Percentiles rank a stretch among this genome's conserved stretches.
phyloP scores from a whole-genome alignment of 176 grass and related monocot genomes.

The Metroxylon sagu region DNA sequence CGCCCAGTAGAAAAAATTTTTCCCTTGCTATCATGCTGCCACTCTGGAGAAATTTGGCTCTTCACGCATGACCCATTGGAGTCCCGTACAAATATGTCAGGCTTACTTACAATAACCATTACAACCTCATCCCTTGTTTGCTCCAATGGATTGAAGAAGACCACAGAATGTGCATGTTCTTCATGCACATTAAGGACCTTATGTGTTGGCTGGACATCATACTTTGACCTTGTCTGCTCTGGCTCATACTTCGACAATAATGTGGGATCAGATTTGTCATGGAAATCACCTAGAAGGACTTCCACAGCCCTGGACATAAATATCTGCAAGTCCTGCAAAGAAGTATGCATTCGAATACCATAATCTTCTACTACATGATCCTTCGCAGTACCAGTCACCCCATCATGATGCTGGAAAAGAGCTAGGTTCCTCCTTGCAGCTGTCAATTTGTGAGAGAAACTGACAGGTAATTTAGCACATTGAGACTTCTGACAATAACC shows the following conservation, averaged over 20 bases:
- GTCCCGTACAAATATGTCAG: slow-evolving; percentile 69
- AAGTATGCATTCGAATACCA: slow-evolving; percentile 87
- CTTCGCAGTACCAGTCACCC: slow-evolving; percentile 95
- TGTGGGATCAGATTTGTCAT: slow-evolving; percentile 77
- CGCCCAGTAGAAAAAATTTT: slow-evolving; percentile 36
- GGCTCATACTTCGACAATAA: slow-evolving; percentile 73
- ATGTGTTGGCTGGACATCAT: slow-evolving; percentile 78
- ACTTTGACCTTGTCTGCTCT: slow-evolving; percentile 68
- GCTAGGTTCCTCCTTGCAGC: slow-evolving; percentile 93
- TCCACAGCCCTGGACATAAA: slow-evolving; percentile 83
- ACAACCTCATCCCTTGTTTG: slow-evolving; percentile 95
- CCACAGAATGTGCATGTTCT: slow-evolving; percentile 42
- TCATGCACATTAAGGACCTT: slow-evolving; percentile 44
- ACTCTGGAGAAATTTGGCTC: slow-evolving; percentile 88
- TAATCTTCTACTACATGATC: slow-evolving; percentile 90
- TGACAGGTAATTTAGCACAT: slow-evolving; percentile 62
- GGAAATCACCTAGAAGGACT: slow-evolving; percentile 74
- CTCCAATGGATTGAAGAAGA: slow-evolving; percentile 81
- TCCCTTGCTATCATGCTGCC: slow-evolving; percentile 45
- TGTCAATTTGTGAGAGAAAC: slow-evolving; percentile 87
- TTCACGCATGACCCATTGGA: slow-evolving; percentile 78
- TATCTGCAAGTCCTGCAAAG: slow-evolving; percentile 83
- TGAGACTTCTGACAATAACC: slow-evolving; percentile 86
- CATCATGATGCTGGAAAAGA: slow-evolving; percentile 99
- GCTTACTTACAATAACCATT: slow-evolving; percentile 60